Evolutionary conservation across 257 asterid genomes (phyloP), one percentile per base, ranked within the genome.

Genomic region (Solanum okadae): DNA sequence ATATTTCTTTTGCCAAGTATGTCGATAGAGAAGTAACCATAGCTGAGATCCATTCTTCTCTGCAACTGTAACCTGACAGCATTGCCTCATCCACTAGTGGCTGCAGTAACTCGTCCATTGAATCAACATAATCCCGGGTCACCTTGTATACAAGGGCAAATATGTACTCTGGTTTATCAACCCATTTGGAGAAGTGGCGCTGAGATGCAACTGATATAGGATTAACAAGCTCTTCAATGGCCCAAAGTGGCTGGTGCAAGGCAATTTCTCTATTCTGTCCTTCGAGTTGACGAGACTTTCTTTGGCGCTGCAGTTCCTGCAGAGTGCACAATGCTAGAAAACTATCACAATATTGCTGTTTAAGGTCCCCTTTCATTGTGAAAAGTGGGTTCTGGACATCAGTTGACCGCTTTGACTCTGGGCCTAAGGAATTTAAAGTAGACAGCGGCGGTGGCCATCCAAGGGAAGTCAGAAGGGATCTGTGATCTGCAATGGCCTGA

Each of bases 1-100:
- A 93, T 89, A 95, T 93, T 90, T 96, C 99, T 89, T 95, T 96
- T 5, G 96, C 98, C 85, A 96, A 90, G 92, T 94, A 95, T 44
- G 95, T 97, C 7, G 96, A 91, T 42, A 97, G 88, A 75, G 99
- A 93, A 73, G 92, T 93, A 72, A 94, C 98, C 98, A 97, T 96
- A 46, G 98, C 95, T 6, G 98, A 93, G 76, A 96, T 95, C 99
- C 99, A 97, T 93, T 97, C 99, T 93, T 97, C 99, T 91, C 98
- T 91, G 92, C 99, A 97, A 86, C 99, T 97, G 92, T 97, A 97
- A 87, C 98, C 99, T 87, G 96, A 94, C 83, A 97, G 91, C 96
- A 94, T 92, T 83, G 99, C 98, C 92, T 96, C 98, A 83, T 97
- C 99, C 12, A 97, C 98, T 63, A 95, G 93, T 61, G 98, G 99